Evolutionary conservation across 1,284 basidiomycete genomes (phyloP).

Genomic region (Termitomyces sp.): DNA sequence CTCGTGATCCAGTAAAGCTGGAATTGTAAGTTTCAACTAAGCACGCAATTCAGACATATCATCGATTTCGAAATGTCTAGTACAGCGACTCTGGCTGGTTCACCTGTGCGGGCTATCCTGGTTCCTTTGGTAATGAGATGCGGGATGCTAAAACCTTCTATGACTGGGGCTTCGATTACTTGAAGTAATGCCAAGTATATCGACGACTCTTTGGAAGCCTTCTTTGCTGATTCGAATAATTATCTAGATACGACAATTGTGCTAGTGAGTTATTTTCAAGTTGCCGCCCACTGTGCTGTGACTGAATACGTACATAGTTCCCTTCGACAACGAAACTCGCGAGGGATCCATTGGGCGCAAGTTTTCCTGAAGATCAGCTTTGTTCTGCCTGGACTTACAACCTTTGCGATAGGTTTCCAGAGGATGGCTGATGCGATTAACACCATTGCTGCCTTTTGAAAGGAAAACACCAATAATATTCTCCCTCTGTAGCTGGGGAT

Average conservation of each 20-base stretch:
- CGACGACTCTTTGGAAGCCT: background rate
- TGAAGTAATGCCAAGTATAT: constrained; percentile 32
- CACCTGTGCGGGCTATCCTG: constrained; percentile 47
- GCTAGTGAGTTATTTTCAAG: constrained; percentile 31
- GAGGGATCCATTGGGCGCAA: constrained; percentile 42
- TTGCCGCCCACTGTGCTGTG: background rate
- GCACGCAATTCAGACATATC: background rate
- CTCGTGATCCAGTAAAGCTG: background rate
- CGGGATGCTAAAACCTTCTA: constrained; percentile 37
- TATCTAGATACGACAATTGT: constrained; percentile 37
- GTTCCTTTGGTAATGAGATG: constrained; percentile 45
- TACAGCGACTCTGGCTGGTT: constrained; percentile 50
- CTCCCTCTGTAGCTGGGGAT: constrained; percentile 48
- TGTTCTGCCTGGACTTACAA: background rate
- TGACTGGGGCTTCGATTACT: constrained; percentile 48
- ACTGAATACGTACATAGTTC: constrained; percentile 28
- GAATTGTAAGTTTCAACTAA: constrained; percentile 4
- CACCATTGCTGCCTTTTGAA: constrained; percentile 31
- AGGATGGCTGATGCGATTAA: constrained; percentile 40
- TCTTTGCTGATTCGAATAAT: background rate
- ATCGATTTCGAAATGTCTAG: constrained; percentile 18
- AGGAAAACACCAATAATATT: constrained; percentile 39
- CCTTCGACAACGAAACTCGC: constrained; percentile 38
- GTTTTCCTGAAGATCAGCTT: constrained; percentile 20
- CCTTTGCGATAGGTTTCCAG: constrained; percentile 33